Base-by-base conservation (phyloP, 2,329 filamentous ascomycete genomes). In the Graphilbum ipis-grandicollis region DNA sequence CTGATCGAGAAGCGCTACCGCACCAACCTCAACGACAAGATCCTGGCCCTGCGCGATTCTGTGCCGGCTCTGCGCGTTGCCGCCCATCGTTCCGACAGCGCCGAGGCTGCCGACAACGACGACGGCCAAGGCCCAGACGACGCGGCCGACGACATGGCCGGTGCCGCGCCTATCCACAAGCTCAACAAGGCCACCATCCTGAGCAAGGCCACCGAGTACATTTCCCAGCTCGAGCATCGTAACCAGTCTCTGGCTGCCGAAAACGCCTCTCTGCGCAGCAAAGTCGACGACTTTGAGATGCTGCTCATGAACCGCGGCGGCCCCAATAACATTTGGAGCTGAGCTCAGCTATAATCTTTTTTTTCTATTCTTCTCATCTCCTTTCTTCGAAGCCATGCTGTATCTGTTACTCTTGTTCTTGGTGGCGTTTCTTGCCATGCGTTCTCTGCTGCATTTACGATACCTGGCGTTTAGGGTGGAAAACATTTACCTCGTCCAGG, bases 1-100 rank as follows among this genome's bases (percentile, higher is more conserved):
- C 79, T 86, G 56, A 84, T 86, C 45, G 81, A 88, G 57, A 86
- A 86, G 59, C 65, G 81, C 39, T 88, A 86, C 56, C 75, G 81
- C 45, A 83, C 77, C 36, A 88, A 88, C 50, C 63, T 88, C 40
- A 86, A 86, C 52, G 79, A 85, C 50, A 86, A 85, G 57, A 86
- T 88, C 47, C 67, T 78, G 15, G 77, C 79, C 36, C 59, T 86
- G 32, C 66, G 79, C 43, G 79, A 85, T 50, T 76, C 77, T 35
- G 78, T 88, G 1, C 57, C 58, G 37, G 56, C 63, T 3, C 55
- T 74, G 33, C 60, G 69, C 21, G 48, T 69, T 29, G 58, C 56
- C 35, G 54, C 58, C 3, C 51, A n/a, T n/a, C n/a, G n/a, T n/a
- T n/a, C 57, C 15, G 49, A 52, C 18, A 45, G 54, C 3, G 44